A percentile compares a stretch with the other conserved stretches of the same genome.
phyloP scores from a whole-genome alignment of 768 basidiomycete species.

The Boletus coccyginus region DNA sequence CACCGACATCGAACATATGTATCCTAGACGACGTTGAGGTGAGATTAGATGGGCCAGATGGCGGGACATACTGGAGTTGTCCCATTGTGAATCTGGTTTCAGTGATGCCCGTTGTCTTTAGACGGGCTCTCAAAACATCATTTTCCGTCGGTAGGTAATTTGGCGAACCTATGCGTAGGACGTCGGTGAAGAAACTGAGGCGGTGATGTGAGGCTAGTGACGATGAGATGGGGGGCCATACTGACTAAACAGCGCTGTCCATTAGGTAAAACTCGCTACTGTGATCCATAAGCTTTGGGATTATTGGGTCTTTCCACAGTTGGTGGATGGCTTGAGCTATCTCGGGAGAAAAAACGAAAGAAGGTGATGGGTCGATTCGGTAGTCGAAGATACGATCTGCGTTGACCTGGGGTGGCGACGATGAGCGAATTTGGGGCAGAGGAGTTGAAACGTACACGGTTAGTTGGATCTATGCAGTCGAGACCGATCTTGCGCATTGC shows the following conservation, averaged over 20 bases:
- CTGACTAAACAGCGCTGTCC: conserved; percentile 91
- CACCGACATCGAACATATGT: conserved; percentile 79
- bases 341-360: conserved; percentile 53
- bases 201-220: background rate
- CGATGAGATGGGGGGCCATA: conserved; percentile 9
- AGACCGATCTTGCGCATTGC: conserved; percentile 86
- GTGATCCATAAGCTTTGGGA: conserved; percentile 50
- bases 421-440: background rate
- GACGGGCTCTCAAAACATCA: conserved; percentile 85
- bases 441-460: conserved; percentile 39
- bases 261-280: conserved; percentile 85
- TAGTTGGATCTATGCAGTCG: conserved; percentile 66
- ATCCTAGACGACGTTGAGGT: conserved; percentile 31
- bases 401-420: conserved; percentile 34
- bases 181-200: conserved; percentile 79
- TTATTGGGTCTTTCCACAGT: conserved; percentile 69
- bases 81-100: conserved; percentile 84
- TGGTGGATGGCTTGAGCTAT: conserved; percentile 68
- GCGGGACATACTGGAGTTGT: conserved; percentile 47
- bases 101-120: conserved; percentile 86
- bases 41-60: rapidly evolving
- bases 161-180: conserved; percentile 75
- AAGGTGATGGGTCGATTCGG: conserved; percentile 39
- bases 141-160: conserved; percentile 85
- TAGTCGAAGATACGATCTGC: conserved; percentile 65